Base-by-base conservation (phyloP, 2,329 filamentous ascomycete species). In the Kalaharituber pfeilii region DNA sequence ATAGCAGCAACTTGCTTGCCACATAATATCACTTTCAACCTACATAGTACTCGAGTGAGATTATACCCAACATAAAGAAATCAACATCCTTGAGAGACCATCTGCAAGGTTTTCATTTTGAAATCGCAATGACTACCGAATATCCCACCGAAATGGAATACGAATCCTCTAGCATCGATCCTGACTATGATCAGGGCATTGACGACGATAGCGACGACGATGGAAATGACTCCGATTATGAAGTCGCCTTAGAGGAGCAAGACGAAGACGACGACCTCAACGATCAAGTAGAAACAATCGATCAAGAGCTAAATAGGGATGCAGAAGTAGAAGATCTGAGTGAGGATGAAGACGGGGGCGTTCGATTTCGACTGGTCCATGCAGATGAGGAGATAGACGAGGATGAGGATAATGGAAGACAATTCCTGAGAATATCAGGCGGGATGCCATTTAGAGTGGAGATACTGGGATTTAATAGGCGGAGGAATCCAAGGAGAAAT, bases 201-300 rank as follows among this genome's bases (percentile, higher is more conserved):
- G 47, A 30, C 26, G 6, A 26, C 8, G 47, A 28, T 3, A 26
- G n/a, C 47, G 22, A 27, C 15, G 62, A 65, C 25, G 56, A 51
- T 7, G 61, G 62, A 52, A 64, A 65, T 18, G 62, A 61, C 20
- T 60, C 60, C 49, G 66, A 70, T 58, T 67, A 69, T 56, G 62
- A 64, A 50, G 56, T 62, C 18, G 49, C 59, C 45, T 8, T 6
- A 25, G 42, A 3, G 42, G 56, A 63, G 22, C 63, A 62, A 30
- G 62, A 61, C n/a, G 65, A 67, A 33, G 64, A 68, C 4, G 66
- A 67, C 5, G 63, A 67, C 9, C 11, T 68, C 20, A 65, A 65
- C n/a, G 66, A 67, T 20, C 56, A 62, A 22, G 61, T 63, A 27
- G 64, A 67, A 51, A 60, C 64, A 15, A 59, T 62, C 8, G 54